Evolutionary conservation across 1,284 basidiomycete genomes (phyloP), one percentile per base, ranked within the genome.

Genomic region (Vanrija pseudolonga): DNA sequence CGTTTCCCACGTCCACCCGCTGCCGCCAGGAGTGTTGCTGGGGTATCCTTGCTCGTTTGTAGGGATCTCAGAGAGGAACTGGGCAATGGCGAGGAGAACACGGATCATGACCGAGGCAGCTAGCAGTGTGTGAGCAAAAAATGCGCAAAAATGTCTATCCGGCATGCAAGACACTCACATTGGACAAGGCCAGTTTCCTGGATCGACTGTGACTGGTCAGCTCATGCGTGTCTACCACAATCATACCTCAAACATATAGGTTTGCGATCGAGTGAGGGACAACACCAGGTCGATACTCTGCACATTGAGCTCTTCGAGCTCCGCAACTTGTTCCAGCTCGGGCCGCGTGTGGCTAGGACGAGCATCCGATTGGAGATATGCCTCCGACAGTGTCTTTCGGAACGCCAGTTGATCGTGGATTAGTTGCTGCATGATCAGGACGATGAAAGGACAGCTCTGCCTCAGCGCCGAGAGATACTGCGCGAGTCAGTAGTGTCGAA

Each of bases 11-110:
- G 70, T 71, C 70, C 70, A 72, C 8, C 63, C 68, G 18, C 44
- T 47, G 7, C 70, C 70, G 17, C 68, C 70, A 17, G 59, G 64
- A 22, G 69, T 68, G 45, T 62, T 46, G 37, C 37, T 38, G 2
- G 70, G 68, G 46, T 72, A 72, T 0, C 68, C 68, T 41, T 72
- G 70, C 48, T 72, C 70, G 37, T 67, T 66, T n/a, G 61, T 64
- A 2, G 70, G 70, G 3, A 72, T 59, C 36, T 67, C 65, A 51
- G 50, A 41, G 7, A 72, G 50, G 23, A 72, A 62, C 50, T 68
- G 63, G 2, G 61, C 53, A 1, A 56, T 52, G 3, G 66, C 59
- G 8, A 68, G 62, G 15, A 66, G 44, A 2, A 65, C 60, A 19
- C 70, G 56, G 2, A 68, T 38, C 23, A 70, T 50, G 32, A 68